Conservation (phyloP, 2,329 filamentous ascomycete genomes). For the Teratosphaeria gauchensis region DNA sequence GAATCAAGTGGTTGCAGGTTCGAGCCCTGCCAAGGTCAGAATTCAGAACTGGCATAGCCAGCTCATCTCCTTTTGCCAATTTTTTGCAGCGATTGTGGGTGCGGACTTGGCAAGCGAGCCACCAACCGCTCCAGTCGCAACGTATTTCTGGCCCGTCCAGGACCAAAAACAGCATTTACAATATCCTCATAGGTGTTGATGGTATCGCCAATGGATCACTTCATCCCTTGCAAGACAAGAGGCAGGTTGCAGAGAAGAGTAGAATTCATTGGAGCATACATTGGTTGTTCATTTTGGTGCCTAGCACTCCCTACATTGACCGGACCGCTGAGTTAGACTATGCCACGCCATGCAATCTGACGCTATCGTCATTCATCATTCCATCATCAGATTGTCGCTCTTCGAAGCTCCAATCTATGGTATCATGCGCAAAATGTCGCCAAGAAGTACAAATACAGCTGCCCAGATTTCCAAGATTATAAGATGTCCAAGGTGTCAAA, state of each 20-base stretch:
- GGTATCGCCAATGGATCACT: too few species aligned
- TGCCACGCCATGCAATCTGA: background rate
- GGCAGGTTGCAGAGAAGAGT: background rate
- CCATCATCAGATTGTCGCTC: background rate
- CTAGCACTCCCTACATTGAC: background rate
- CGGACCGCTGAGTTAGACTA: background rate
- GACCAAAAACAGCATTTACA: too few species aligned
- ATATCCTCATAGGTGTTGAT: too few species aligned
- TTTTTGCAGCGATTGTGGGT: background rate
- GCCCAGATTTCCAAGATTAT: too few species aligned
- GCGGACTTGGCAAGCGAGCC: too few species aligned
- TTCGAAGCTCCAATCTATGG: background rate
- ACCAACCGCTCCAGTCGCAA: too few species aligned
- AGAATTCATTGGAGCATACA: background rate
- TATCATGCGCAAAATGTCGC: background rate
- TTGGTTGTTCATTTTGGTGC: background rate
- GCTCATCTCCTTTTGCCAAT: background rate
- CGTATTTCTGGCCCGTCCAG: too few species aligned
- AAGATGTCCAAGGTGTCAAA: background rate
- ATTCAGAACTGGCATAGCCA: background rate
- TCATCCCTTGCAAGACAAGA: background rate
- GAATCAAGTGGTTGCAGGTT: slow-evolving; percentile 18
- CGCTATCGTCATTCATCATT: background rate
- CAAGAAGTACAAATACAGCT: background rate
- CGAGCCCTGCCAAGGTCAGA: slow-evolving; percentile 10